Percentiles rank a stretch among this genome's conserved stretches.
Conservation (phyloP, 495 filamentous ascomycete genomes). For the Schizothecium vesticola region DNA sequence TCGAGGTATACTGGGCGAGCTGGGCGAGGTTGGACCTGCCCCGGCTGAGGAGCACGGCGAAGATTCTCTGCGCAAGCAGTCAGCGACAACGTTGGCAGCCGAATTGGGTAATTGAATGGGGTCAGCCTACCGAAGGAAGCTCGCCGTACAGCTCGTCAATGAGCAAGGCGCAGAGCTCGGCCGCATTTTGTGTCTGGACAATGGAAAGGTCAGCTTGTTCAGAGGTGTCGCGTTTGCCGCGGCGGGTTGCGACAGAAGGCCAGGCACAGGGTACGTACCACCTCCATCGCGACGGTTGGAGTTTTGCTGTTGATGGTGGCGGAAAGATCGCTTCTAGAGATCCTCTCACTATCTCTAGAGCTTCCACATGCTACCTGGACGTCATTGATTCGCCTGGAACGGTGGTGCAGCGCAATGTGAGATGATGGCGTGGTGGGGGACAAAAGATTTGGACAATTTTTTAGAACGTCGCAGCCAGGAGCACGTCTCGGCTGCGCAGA, state of each 20-base stretch:
- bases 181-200: constrained; percentile 50
- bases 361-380: constrained; percentile 60
- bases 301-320: background rate
- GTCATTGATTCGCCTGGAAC: constrained; percentile 41
- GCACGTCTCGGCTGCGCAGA: background rate
- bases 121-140: constrained; percentile 69
- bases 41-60: constrained; percentile 66
- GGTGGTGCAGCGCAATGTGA: constrained; percentile 12
- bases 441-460: constrained; percentile 17
- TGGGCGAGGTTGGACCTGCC: constrained; percentile 69
- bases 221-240: background rate
- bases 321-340: constrained; percentile 54
- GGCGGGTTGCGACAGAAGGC: background rate
- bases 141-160: constrained; percentile 85
- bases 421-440: constrained; percentile 28
- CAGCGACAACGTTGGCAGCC: constrained; percentile 15
- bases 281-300: constrained; percentile 30
- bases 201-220: constrained; percentile 1
- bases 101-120: constrained; percentile 8
- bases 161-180: constrained; percentile 84
- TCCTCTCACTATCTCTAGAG: constrained; percentile 68
- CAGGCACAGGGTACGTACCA: constrained; percentile 29
- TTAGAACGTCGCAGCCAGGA: constrained; percentile 11
- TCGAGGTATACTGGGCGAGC: constrained; percentile 59
- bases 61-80: constrained; percentile 56